phyloP scores from a whole-genome alignment of 805 yeast genomes.

The Ogataea sp. region DNA sequence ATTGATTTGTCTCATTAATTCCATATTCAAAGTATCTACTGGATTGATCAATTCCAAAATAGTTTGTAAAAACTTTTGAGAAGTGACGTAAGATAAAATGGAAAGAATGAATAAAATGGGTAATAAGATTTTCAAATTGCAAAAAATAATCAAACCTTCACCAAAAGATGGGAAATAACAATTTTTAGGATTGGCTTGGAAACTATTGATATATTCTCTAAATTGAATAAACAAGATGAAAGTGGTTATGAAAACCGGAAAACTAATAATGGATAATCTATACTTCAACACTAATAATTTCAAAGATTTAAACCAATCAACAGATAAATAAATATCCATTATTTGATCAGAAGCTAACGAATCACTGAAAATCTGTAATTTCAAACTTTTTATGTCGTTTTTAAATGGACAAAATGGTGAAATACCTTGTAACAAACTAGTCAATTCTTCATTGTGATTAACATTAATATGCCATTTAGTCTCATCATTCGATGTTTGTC shows the following conservation, averaged over 20 bases:
- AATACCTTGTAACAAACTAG: conserved; percentile 46
- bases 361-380: conserved; percentile 42
- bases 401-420: conserved; percentile 43
- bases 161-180: conserved; percentile 36
- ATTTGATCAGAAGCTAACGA: conserved; percentile 24
- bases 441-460: conserved; percentile 28
- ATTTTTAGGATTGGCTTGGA: too few species aligned
- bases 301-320: conserved; percentile 54
- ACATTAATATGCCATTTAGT: conserved; percentile 70
- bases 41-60: conserved; percentile 44
- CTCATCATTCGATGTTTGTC: conserved; percentile 64
- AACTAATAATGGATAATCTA: conserved; percentile 63
- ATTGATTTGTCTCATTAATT: conserved; percentile 32
- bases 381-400: conserved; percentile 18
- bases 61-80: conserved; percentile 26
- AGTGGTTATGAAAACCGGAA: conserved; percentile 55
- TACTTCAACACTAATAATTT: conserved; percentile 68
- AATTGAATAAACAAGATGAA: conserved; percentile 51
- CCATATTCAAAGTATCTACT: conserved; percentile 33
- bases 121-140: conserved; percentile 20
- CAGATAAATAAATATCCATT: conserved; percentile 31
- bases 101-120: conserved; percentile 21
- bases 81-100: conserved; percentile 30
- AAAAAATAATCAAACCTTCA: conserved; percentile 34
- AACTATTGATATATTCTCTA: conserved; percentile 28